Conservation (phyloP, 495 filamentous ascomycete species). For the Daldinia decipiens region DNA sequence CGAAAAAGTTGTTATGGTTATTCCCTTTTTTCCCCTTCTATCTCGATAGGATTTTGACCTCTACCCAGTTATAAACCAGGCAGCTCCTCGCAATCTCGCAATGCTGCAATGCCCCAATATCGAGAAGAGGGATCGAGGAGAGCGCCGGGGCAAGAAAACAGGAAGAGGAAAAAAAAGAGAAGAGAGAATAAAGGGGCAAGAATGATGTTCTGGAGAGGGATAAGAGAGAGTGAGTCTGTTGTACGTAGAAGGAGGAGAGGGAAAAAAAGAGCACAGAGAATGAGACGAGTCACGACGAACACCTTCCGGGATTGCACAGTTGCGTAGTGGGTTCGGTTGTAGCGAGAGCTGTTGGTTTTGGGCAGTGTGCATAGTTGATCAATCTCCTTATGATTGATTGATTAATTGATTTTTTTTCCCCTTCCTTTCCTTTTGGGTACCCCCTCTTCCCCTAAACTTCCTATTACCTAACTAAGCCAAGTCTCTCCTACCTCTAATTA, state of each 20-base stretch:
- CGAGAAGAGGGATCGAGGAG: conserved; percentile 25
- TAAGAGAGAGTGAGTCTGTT: conserved; percentile 34
- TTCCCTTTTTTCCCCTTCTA: conserved; percentile 17
- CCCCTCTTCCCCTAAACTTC: conserved; percentile 26
- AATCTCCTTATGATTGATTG: conserved; percentile 41
- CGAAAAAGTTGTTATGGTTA: conserved; percentile 20
- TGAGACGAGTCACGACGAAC: conserved; percentile 42
- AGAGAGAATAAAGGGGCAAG: conserved; percentile 37
- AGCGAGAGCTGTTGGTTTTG: conserved; percentile 42
- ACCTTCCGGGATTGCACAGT: conserved; percentile 28
- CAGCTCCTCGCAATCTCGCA: conserved; percentile 32
- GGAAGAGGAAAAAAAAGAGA: conserved; percentile 7
- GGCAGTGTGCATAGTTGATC: conserved; percentile 45
- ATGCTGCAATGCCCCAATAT: conserved; percentile 25
- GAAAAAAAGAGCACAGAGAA: conserved; percentile 21
- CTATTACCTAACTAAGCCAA: conserved; percentile 24
- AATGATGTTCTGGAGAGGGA: conserved; percentile 39
- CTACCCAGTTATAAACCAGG: conserved; percentile 13
- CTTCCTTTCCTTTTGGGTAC: conserved; percentile 13
- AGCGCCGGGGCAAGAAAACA: conserved; percentile 46
- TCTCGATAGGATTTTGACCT: conserved; percentile 13
- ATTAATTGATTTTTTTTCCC: conserved; percentile 13
- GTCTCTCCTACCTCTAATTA: conserved; percentile 17
- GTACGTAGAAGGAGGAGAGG: conserved; percentile 16
- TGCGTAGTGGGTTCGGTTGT: conserved; percentile 41